A percentile compares a stretch with the other conserved stretches of the same genome.
phyloP scores from a whole-genome alignment of 768 basidiomycete species.

The Russula lepida region DNA sequence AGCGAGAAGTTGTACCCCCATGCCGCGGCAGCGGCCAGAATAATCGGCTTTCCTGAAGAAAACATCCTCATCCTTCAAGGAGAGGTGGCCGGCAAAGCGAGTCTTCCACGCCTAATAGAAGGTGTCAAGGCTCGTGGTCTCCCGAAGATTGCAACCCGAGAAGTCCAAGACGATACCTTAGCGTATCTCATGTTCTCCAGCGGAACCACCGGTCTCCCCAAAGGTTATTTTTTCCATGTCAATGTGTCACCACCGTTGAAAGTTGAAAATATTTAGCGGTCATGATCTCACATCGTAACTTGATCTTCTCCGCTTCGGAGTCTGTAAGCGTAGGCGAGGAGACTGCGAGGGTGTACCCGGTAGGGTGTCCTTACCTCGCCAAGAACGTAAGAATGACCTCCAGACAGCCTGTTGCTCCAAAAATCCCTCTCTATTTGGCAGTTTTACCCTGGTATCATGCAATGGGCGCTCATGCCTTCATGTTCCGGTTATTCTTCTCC shows the following conservation, averaged over 20 bases:
- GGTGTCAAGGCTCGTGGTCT: constrained; percentile 31
- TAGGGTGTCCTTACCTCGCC: constrained; percentile 24
- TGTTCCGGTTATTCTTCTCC: constrained; percentile 39
- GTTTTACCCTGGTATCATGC: constrained; percentile 64
- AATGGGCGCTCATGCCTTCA: constrained; percentile 49
- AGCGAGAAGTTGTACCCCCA: constrained; percentile 37
- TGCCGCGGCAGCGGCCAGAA: constrained; percentile 33
- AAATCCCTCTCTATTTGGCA: constrained; percentile 41
- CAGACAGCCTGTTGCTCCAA: constrained; percentile 32
- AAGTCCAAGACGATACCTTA: constrained; percentile 44
- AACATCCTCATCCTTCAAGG: constrained; percentile 45
- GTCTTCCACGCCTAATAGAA: constrained; percentile 39
- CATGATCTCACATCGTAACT: constrained; percentile 66
- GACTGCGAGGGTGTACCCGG: constrained; percentile 31
- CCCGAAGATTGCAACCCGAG: constrained; percentile 35
- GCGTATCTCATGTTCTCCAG: constrained; percentile 72
- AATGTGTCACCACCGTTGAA: neutral
- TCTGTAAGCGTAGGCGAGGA: constrained; percentile 29
- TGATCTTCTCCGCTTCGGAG: constrained; percentile 30
- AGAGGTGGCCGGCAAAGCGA: constrained; percentile 32
- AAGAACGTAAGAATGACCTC: neutral
- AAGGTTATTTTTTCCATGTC: constrained; percentile 37
- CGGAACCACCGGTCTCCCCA: constrained; percentile 68
- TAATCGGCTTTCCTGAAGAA: constrained; percentile 31
- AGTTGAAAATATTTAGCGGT: constrained; percentile 37